Evolutionary conservation across 2,329 filamentous ascomycete species (phyloP).

Genomic region (Hypomyces perniciosus): DNA sequence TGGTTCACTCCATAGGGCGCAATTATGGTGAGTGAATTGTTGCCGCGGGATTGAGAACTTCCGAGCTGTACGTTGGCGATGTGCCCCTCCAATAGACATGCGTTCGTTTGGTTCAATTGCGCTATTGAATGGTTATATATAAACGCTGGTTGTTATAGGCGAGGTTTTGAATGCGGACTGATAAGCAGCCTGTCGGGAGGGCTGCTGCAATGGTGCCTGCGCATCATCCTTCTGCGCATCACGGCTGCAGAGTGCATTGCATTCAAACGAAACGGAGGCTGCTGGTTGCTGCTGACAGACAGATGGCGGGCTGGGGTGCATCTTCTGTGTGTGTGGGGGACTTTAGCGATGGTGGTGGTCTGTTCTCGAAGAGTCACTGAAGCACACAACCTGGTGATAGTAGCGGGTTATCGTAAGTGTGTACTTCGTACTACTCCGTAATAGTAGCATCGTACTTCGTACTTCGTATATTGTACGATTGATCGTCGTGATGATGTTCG

Average conservation of each 20-base stretch:
- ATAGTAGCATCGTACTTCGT: neutral
- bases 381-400: neutral
- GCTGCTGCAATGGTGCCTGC: neutral
- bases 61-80: no score
- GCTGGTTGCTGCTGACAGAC: neutral
- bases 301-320: conserved; percentile 1
- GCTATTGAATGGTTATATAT: neutral
- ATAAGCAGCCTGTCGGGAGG: conserved; percentile 1
- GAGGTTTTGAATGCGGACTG: conserved; percentile 1
- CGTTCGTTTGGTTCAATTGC: no score
- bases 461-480: no score
- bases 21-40: no score
- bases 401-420: neutral
- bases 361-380: conserved; percentile 5
- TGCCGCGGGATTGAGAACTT: no score
- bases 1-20: no score
- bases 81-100: no score
- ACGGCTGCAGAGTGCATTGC: conserved; percentile 10
- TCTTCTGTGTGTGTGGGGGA: neutral
- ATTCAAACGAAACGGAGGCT: neutral
- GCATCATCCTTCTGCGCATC: conserved; percentile 8
- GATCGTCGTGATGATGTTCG: neutral
- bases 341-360: conserved; percentile 5
- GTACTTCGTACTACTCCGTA: neutral
- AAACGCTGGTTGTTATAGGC: conserved; percentile 1